phyloP scores from a whole-genome alignment of 2,329 filamentous ascomycete species.

The Blastomyces parvus region DNA sequence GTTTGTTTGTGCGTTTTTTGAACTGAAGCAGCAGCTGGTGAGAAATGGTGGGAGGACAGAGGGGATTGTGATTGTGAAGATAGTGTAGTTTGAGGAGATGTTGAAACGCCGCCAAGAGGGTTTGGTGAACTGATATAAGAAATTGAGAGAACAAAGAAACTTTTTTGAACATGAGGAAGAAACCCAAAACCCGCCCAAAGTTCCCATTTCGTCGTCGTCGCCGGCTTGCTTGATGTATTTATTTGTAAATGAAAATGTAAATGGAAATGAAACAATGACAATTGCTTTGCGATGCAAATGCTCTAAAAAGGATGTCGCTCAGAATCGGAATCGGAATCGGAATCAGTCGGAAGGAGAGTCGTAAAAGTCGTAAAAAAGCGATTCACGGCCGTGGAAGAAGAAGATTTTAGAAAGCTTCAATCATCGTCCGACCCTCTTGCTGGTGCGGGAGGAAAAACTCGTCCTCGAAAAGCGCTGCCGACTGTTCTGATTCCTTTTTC shows the following conservation, averaged over 20 bases:
- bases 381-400: neutral
- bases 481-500: constrained; percentile 28
- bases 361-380: no score
- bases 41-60: neutral
- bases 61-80: no score
- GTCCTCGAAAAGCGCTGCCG: constrained; percentile 37
- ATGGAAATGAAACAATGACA: neutral
- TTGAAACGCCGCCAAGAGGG: neutral
- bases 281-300: neutral
- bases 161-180: neutral
- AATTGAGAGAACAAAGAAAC: neutral
- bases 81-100: no score
- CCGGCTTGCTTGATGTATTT: neutral
- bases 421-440: constrained; percentile 36
- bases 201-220: no score
- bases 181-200: neutral
- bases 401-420: constrained; percentile 40
- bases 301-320: constrained; percentile 1
- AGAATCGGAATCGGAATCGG: neutral
- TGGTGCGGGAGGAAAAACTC: constrained; percentile 39
- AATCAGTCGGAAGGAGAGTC: neutral
- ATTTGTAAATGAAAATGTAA: no score
- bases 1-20: neutral
- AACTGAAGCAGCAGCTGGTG: no score
- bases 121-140: no score